Conservation (phyloP, 768 basidiomycete species). For the Russula sp. region DNA sequence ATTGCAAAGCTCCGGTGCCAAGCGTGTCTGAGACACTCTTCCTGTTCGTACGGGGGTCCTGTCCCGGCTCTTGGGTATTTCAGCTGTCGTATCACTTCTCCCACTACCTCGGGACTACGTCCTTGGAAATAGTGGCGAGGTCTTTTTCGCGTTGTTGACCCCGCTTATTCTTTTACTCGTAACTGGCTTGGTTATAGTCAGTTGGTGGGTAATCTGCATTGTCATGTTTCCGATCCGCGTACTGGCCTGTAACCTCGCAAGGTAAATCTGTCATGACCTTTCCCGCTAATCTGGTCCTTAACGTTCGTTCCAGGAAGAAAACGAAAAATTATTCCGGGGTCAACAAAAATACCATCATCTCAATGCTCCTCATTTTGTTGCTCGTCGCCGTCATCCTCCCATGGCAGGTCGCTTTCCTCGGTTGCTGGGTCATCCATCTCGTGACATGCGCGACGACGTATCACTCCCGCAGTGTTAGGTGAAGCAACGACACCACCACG, state of each 20-base stretch:
- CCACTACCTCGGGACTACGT: constrained; percentile 57
- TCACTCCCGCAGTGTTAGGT: constrained; percentile 14
- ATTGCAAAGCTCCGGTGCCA: constrained; percentile 44
- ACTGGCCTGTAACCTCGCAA: constrained; percentile 31
- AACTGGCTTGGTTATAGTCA: constrained; percentile 60
- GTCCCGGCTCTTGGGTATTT: constrained; percentile 45
- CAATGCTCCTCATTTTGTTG: constrained; percentile 57
- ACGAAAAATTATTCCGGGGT: constrained; percentile 38
- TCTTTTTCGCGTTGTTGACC: constrained; percentile 50
- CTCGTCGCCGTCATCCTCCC: constrained; percentile 79
- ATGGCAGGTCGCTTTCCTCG: constrained; percentile 88
- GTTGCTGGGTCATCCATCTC: constrained; percentile 77
- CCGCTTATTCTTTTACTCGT: constrained; percentile 55
- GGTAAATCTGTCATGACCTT: constrained; percentile 26
- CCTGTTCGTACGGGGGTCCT: constrained; percentile 41
- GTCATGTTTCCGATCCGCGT: constrained; percentile 49
- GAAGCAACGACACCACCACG: constrained; percentile 3
- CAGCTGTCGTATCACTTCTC: constrained; percentile 49
- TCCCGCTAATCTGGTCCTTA: background rate
- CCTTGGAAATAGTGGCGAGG: constrained; percentile 58
- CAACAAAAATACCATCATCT: constrained; percentile 39
- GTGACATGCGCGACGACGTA: constrained; percentile 53
- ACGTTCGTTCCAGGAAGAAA: constrained; percentile 4
- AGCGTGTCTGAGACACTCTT: constrained; percentile 50
- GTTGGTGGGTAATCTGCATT: constrained; percentile 52